Evolutionary conservation across 1,139 yeast genomes (phyloP).

Genomic region (Saccharomyces pastorianus): DNA sequence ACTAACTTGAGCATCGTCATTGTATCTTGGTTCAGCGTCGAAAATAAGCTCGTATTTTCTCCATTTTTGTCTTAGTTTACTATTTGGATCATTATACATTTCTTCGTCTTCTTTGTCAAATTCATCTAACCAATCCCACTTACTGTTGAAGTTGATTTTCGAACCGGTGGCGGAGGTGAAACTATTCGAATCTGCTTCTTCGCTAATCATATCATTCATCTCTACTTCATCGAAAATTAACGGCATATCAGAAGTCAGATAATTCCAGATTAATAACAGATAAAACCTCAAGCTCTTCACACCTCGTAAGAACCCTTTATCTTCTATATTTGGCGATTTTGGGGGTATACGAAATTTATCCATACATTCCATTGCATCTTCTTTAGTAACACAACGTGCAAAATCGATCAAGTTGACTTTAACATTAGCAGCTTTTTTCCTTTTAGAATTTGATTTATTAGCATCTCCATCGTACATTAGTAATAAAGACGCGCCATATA

Average conservation of each 20-base stretch:
- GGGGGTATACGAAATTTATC: conserved; percentile 54
- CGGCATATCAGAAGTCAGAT: conserved; percentile 36
- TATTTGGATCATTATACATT: conserved; percentile 24
- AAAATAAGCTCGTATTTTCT: conserved; percentile 30
- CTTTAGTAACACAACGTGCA: conserved; percentile 86
- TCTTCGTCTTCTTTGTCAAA: conserved; percentile 37
- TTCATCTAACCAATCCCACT: conserved; percentile 44
- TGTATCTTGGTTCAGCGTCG: conserved; percentile 30
- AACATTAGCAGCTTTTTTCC: conserved; percentile 27
- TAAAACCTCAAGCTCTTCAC: conserved; percentile 57
- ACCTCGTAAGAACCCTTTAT: conserved; percentile 81
- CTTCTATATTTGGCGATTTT: conserved; percentile 52
- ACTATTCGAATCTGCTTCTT: conserved; percentile 20
- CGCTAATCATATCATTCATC: conserved; percentile 26
- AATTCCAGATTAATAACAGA: conserved; percentile 46
- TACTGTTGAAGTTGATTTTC: conserved; percentile 17
- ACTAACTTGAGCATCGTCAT: conserved; percentile 27
- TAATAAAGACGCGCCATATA: conserved; percentile 84
- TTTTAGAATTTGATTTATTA: conserved; percentile 9
- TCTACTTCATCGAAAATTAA: conserved; percentile 25
- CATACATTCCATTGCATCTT: conserved; percentile 36
- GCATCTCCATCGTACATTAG: conserved; percentile 74
- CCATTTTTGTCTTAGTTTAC: conserved; percentile 31
- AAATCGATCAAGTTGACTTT: conserved; percentile 80
- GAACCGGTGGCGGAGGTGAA: background rate